Evolutionary conservation across 2,329 filamentous ascomycete species (phyloP), one percentile per base, ranked within the genome.

Genomic region (Fusarium algeriense): DNA sequence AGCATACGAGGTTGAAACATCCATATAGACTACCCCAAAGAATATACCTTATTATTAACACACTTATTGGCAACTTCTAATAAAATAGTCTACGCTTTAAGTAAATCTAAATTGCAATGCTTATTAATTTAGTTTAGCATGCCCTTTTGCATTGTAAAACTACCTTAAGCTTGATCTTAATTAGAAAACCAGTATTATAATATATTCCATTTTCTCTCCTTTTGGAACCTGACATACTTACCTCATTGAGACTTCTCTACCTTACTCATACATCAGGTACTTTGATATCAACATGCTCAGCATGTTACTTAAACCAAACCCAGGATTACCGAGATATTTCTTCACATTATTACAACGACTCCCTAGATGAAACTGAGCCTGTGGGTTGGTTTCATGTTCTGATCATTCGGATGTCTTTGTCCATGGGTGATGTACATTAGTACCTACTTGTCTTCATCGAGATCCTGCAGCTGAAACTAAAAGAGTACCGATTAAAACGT

Each of bases 401-500:
- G 34, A 49, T 26, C 13, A 32, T 37, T 37, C 41, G 10, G 23
- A 48, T 37, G 14, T 50, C 5, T 28, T 30, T 26, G 41, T 55
- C 68, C 32, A 46, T 46, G 46, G 40, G 28, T 48, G 14, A 38
- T 58, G 13, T 37, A 43, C 49, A 20, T 50, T 60, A 34, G 50
- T 45, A 41, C 32, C 57, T 45, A 45, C 32, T 57, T 23, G 17
- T 45, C 40, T 64, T 54, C 44, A 72, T 69, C 64, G 43, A 71
- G 59, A 71, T 67, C 45, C 23, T 44, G 45, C 44, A 34, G 6
- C 20, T 11, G 8, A 40, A 20, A 37, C 28, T 49, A 30, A 37
- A 30, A n/a, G 20, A 56, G 17, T 7, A 52, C 62, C 70, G 54
- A 70, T 57, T 70, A 28, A 55, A 70, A 73, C 62, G 70, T 49